These are phyloP conservation scores for Lepidium aucheri DNA, from an alignment of 345 rosid species.

Conservation along the genomic window DNA sequence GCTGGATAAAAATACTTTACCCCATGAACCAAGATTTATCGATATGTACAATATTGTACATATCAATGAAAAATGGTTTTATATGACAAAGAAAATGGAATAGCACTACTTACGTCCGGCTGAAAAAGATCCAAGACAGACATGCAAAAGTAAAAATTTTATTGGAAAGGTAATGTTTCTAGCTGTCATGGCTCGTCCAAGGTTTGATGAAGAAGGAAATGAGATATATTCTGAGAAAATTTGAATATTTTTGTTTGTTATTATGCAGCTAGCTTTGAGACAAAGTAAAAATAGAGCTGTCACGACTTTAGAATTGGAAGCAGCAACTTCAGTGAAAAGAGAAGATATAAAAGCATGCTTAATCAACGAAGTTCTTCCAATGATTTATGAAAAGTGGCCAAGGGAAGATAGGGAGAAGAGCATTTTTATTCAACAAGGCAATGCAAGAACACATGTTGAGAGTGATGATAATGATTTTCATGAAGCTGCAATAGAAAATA, in stretches of 20 bases:
- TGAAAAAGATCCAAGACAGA: background rate
- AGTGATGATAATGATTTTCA: background rate
- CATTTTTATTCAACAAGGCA: background rate
- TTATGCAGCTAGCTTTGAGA: background rate
- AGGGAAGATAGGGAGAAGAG: background rate
- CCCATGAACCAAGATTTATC: background rate
- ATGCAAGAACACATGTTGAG: background rate
- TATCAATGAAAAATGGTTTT: background rate
- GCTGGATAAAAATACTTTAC: background rate
- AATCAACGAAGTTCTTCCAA: background rate
- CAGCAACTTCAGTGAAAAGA: background rate
- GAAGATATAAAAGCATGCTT: background rate
- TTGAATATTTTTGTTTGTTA: background rate
- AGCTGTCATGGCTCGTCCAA: background rate
- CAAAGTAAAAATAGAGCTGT: background rate
- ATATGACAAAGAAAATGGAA: background rate
- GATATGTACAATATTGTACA: background rate
- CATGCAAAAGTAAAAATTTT: background rate
- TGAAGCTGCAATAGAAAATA: background rate
- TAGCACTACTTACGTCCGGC: background rate
- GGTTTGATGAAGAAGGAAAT: background rate
- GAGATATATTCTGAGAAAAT: background rate
- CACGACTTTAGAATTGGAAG: background rate
- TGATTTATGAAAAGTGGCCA: background rate
- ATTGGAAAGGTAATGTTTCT: conserved; percentile 4